These are phyloP conservation scores for Helianthus tuberosus DNA, from an alignment of 129 eudicot genomes.

Conservation along the genomic window DNA sequence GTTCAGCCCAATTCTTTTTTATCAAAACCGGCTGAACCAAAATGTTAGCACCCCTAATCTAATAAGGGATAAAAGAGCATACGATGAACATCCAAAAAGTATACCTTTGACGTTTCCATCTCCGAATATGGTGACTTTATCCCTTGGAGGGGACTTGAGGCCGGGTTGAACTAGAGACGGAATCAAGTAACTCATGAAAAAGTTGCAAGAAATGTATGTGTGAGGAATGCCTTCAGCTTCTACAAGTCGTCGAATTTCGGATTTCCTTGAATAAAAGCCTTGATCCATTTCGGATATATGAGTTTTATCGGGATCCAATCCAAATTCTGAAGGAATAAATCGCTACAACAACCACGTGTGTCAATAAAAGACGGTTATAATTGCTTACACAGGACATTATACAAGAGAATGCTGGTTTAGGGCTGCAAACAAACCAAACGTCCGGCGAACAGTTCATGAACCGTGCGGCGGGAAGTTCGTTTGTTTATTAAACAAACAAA, in stretches of 20 bases:
- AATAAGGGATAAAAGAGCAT: too few relatives aligned
- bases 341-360: constrained; percentile 47
- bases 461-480: too few relatives aligned
- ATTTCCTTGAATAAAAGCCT: constrained; percentile 69
- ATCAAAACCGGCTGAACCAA: too few relatives aligned
- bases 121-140: constrained; percentile 68
- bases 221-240: constrained; percentile 77
- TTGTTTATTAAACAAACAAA: too few relatives aligned
- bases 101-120: constrained; percentile 89
- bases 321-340: constrained; percentile 94
- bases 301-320: constrained; percentile 76
- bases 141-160: constrained; percentile 73
- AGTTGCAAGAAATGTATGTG: constrained; percentile 80
- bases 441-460: too few relatives aligned
- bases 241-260: constrained; percentile 78
- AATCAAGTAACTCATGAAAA: constrained; percentile 72
- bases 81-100: neutral
- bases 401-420: neutral
- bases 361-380: neutral
- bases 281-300: constrained; percentile 64
- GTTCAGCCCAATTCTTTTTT: too few relatives aligned
- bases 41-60: too few relatives aligned
- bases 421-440: too few relatives aligned
- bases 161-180: constrained; percentile 87
- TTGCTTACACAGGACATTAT: neutral